Conservation (phyloP, 2,329 filamentous ascomycete genomes). For the Pseudogymnoascus sp. region DNA sequence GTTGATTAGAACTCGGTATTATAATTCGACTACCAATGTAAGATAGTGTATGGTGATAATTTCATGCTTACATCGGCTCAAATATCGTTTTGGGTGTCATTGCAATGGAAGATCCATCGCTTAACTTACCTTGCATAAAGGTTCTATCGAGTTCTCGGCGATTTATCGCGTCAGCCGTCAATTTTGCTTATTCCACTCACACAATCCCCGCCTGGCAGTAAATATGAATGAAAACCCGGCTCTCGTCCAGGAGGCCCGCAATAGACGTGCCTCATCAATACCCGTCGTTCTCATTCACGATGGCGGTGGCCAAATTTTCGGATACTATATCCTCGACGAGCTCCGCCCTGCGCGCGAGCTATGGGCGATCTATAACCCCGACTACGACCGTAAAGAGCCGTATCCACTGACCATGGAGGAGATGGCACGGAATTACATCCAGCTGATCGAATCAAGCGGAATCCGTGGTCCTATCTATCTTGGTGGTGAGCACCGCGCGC, state of each 20-base stretch:
- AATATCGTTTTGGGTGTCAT: neutral
- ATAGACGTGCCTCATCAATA: neutral
- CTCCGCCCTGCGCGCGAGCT: neutral
- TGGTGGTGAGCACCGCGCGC: neutral
- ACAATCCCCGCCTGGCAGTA: neutral
- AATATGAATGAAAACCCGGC: neutral
- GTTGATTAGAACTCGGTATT: neutral
- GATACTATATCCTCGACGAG: neutral
- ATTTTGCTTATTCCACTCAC: neutral
- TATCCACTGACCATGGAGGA: neutral
- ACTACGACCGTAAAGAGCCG: neutral
- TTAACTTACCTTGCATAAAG: neutral
- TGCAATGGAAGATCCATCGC: neutral
- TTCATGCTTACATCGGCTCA: neutral
- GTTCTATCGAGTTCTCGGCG: neutral
- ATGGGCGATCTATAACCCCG: constrained; percentile 3
- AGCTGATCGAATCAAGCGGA: neutral
- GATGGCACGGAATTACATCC: neutral
- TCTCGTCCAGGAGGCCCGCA: neutral
- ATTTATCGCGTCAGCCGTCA: neutral
- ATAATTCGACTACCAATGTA: neutral
- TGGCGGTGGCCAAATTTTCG: neutral
- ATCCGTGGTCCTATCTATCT: neutral
- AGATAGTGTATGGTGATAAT: neutral
- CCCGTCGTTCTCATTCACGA: constrained; percentile 9